Percentiles rank a stretch among this genome's conserved stretches.
Conservation (phyloP, 768 basidiomycete genomes). For the Glaciozyma martinii region DNA sequence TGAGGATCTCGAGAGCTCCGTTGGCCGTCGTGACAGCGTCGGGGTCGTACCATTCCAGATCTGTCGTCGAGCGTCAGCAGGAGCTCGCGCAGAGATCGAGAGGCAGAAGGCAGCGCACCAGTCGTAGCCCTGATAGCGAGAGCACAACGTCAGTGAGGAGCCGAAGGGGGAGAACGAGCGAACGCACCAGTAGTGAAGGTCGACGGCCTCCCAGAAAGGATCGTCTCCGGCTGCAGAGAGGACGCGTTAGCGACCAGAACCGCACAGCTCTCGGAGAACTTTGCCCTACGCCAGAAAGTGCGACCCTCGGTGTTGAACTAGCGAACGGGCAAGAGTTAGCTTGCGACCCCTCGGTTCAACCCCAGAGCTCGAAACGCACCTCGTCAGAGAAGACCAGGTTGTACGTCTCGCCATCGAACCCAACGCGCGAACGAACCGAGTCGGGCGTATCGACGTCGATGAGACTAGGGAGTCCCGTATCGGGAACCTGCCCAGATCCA, state of each 20-base stretch:
- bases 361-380: conserved; percentile 11
- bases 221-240: conserved; percentile 34
- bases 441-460: conserved; percentile 70
- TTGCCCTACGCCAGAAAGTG: conserved; percentile 53
- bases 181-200: conserved; percentile 42
- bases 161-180: background rate
- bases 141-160: background rate
- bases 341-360: background rate
- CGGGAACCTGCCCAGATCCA: conserved; percentile 73
- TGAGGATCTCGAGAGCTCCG: conserved; percentile 36
- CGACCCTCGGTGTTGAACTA: conserved; percentile 59
- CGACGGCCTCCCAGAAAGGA: conserved; percentile 46
- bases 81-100: too few relatives aligned
- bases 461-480: conserved; percentile 54
- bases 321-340: background rate
- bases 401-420: conserved; percentile 68
- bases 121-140: too few relatives aligned
- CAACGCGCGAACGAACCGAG: conserved; percentile 12
- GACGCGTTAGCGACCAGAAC: conserved; percentile 1
- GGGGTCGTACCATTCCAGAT: conserved; percentile 43
- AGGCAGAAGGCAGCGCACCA: too few relatives aligned
- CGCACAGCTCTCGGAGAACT: background rate
- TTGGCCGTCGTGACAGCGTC: conserved; percentile 39
- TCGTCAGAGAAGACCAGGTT: conserved; percentile 82
- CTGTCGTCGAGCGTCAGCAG: conserved; percentile 26